phyloP scores from a whole-genome alignment of 192 early-diverging fungal species.

The Coemansia sp. region DNA sequence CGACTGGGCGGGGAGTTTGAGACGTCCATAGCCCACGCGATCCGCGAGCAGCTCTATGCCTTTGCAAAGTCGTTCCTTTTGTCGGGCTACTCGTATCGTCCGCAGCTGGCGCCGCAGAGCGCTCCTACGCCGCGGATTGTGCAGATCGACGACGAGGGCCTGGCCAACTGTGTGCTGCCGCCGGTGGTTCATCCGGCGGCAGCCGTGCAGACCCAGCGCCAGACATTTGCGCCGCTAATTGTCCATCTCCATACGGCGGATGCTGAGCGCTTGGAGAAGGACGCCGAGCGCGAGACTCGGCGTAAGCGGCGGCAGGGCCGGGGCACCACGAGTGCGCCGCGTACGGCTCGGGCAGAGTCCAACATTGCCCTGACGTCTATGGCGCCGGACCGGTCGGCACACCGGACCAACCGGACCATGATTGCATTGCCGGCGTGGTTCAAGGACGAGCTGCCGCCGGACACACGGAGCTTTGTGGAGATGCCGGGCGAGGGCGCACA shows the following conservation, averaged over 20 bases:
- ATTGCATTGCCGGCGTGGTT: slow-evolving; percentile 42
- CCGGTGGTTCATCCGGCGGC: slow-evolving; percentile 42
- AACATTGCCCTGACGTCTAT: neutral
- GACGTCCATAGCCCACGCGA: slow-evolving; percentile 85
- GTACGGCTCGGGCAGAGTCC: neutral
- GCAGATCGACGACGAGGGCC: slow-evolving; percentile 67
- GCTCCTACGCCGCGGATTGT: neutral
- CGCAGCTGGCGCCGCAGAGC: slow-evolving; percentile 46
- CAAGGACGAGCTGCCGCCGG: slow-evolving; percentile 40
- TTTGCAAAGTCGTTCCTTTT: slow-evolving; percentile 79
- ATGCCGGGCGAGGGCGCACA: slow-evolving; percentile 42
- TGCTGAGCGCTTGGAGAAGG: slow-evolving; percentile 77
- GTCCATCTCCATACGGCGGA: slow-evolving; percentile 61
- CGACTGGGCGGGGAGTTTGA: slow-evolving; percentile 84
- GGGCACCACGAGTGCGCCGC: slow-evolving; percentile 36
- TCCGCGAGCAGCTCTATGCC: slow-evolving; percentile 87
- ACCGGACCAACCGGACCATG: slow-evolving; percentile 39
- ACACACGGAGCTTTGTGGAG: slow-evolving; percentile 36
- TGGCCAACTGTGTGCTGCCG: slow-evolving; percentile 64
- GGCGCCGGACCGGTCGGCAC: slow-evolving; percentile 28
- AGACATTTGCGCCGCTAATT: slow-evolving; percentile 60
- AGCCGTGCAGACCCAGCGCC: slow-evolving; percentile 34
- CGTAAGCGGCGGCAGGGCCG: slow-evolving; percentile 81
- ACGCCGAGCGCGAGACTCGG: slow-evolving; percentile 73
- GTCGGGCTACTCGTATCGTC: slow-evolving; percentile 75